Evolutionary conservation across 2,329 filamentous ascomycete species (phyloP), one percentile per base, ranked within the genome.

Genomic region (Aspergillus sp.): DNA sequence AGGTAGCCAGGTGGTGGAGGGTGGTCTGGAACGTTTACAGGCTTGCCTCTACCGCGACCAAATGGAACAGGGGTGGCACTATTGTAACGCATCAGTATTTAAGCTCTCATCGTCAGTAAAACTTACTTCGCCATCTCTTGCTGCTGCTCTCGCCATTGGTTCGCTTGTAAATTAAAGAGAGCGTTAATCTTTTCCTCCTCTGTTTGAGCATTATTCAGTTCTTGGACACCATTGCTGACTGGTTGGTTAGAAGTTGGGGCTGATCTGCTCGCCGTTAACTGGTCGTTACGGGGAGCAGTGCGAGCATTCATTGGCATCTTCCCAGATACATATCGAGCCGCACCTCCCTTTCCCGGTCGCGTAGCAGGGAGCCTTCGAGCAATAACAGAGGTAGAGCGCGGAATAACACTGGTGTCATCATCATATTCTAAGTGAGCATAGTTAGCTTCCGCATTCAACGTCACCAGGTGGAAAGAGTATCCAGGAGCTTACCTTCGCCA

Each of bases 391-490:
- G 93, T 97, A 17, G 95, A 96, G 68, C 95, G 89, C 45, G 93
- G 91, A 53, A 99, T 96, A 66, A 97, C 93, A n/a, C 90, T 91
- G 0, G 95, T 98, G 73, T 99, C 95, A 80, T 99, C 95, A 67
- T 96, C 91, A 71, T 98, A 98, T 77, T 96, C 95, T 96, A 58
- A 48, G 60, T 61, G 53, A 63, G 76, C 71, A 68, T 59, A 48
- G 19, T 58, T 58, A 44, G 27, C 33, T 33, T 47, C 48, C 19
- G 4, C 12, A 12, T 11, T 30, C 15, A n/a, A 37, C 5, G 15
- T n/a, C n/a, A n/a, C 34, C 7, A 15, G 34, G 9, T n/a, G 34
- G 5, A 37, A n/a, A 37, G 12, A 37, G 34, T 13, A 37, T 15
- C 33, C 5, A 37, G 13, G 13, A n/a, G 56, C 85, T 82, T 82